Conservation (phyloP, 2,329 filamentous ascomycete genomes). For the Plectosphaerella cucumerina region DNA sequence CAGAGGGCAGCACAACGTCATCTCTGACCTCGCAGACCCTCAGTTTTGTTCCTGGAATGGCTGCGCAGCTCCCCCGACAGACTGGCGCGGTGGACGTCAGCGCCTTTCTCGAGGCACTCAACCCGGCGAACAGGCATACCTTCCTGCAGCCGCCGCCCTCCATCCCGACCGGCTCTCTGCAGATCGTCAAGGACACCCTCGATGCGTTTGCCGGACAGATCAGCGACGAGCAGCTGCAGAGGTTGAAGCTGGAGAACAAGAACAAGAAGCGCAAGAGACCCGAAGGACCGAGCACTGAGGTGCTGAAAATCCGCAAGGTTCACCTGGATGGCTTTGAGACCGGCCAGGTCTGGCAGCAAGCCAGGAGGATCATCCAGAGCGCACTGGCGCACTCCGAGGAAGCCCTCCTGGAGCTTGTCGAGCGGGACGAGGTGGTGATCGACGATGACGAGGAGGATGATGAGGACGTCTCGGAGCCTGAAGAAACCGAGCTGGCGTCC, state of each 20-base stretch:
- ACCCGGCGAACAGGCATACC: constrained; percentile 57
- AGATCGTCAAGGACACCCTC: constrained; percentile 74
- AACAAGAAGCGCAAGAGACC: constrained; percentile 64
- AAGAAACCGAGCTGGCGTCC: constrained; percentile 28
- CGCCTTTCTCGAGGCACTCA: constrained; percentile 53
- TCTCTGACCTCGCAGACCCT: constrained; percentile 62
- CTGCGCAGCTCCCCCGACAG: constrained; percentile 17
- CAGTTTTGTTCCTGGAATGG: constrained; percentile 44
- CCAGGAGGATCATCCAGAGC: constrained; percentile 69
- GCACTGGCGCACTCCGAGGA: constrained; percentile 45
- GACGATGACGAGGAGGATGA: constrained; percentile 29
- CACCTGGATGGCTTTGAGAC: constrained; percentile 85
- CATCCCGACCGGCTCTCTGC: constrained; percentile 65
- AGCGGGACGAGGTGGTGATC: constrained; percentile 32
- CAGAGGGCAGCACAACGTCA: constrained; percentile 47
- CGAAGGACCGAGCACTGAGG: constrained; percentile 34
- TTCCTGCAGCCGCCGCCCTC: constrained; percentile 72
- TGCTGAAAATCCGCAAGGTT: constrained; percentile 75
- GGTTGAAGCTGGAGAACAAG: constrained; percentile 62
- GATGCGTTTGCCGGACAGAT: constrained; percentile 74
- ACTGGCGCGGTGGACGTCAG: constrained; percentile 33
- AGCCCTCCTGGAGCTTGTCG: constrained; percentile 44
- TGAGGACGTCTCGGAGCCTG: constrained; percentile 27
- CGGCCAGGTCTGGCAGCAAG: constrained; percentile 92
- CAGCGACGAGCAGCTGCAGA: constrained; percentile 65